These are phyloP conservation scores for Apiospora marii DNA, from an alignment of 2,329 filamentous ascomycete species.

Conservation along the genomic window DNA sequence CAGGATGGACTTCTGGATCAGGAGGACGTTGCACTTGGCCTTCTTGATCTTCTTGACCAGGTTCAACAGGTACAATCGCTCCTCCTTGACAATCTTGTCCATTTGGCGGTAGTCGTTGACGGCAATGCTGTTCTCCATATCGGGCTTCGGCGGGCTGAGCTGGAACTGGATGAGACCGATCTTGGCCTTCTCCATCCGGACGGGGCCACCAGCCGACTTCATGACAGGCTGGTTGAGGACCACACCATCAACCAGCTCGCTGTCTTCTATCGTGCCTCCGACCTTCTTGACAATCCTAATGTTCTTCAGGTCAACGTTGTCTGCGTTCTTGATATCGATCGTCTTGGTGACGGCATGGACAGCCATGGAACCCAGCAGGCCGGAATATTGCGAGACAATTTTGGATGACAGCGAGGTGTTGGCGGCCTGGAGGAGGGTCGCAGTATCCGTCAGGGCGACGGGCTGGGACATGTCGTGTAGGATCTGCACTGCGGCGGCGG, in stretches of 20 bases:
- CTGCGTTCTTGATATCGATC: constrained; percentile 93
- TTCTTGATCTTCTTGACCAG: constrained; percentile 99
- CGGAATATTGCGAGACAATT: constrained; percentile 97
- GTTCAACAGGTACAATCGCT: constrained; percentile 96
- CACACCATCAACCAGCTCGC: constrained; percentile 93
- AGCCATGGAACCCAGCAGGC: constrained; percentile 94
- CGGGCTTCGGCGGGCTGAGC: constrained; percentile 95
- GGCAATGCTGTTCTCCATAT: constrained; percentile 99
- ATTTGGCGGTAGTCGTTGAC: constrained; percentile 99
- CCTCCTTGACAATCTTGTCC: constrained; percentile 99
- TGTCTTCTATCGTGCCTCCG: constrained; percentile 97
- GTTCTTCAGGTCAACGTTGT: constrained; percentile 96
- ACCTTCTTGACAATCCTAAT: constrained; percentile 98
- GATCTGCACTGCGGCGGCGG: constrained; percentile 85
- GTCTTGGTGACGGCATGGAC: constrained; percentile 96
- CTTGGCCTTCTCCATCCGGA: constrained; percentile 94
- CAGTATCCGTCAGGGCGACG: constrained; percentile 85
- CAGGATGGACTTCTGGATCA: constrained; percentile 98
- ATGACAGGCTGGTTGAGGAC: constrained; percentile 92
- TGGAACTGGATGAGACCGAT: constrained; percentile 99
- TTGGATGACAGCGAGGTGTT: constrained; percentile 98
- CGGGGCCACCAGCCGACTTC: constrained; percentile 90
- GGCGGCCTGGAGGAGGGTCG: constrained; percentile 92
- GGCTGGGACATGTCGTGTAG: constrained; percentile 96
- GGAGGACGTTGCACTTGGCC: constrained; percentile 97